Percentiles rank a stretch among this genome's conserved stretches.
These are phyloP conservation scores for Ogataea henricii DNA, from an alignment of 805 yeast species.

Conservation along the genomic window DNA sequence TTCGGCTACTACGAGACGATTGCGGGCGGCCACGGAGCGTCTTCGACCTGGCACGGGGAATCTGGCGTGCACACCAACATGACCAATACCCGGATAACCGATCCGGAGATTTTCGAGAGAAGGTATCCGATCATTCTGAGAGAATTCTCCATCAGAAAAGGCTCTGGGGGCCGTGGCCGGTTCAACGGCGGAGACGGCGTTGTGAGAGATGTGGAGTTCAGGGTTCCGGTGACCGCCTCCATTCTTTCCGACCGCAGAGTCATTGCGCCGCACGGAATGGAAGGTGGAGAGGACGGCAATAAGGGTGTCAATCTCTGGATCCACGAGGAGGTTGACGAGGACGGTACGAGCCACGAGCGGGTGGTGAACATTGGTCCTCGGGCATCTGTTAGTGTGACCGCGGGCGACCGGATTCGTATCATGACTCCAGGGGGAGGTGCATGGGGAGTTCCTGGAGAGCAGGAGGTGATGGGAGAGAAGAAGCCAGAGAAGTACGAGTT, in stretches of 20 bases:
- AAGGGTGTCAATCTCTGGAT: slow-evolving; percentile 69
- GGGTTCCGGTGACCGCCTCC: slow-evolving; percentile 70
- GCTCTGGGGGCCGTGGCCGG: slow-evolving; percentile 81
- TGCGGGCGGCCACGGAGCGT: slow-evolving; percentile 95
- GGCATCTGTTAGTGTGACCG: slow-evolving; percentile 61
- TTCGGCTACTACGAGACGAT: slow-evolving; percentile 94
- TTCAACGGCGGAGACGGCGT: slow-evolving; percentile 85
- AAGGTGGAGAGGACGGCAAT: slow-evolving; percentile 77
- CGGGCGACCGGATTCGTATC: slow-evolving; percentile 69
- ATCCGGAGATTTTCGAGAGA: slow-evolving; percentile 84
- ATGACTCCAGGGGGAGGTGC: slow-evolving; percentile 90
- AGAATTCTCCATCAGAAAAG: slow-evolving; percentile 66
- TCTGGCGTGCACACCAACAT: slow-evolving; percentile 92
- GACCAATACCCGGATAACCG: slow-evolving; percentile 93
- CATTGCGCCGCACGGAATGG: slow-evolving; percentile 80
- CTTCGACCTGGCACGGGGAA: slow-evolving; percentile 79
- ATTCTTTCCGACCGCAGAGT: slow-evolving; percentile 86
- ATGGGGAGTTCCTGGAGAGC: no score
- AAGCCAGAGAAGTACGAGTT: not conserved
- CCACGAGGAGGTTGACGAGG: slow-evolving; percentile 29
- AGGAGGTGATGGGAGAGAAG: no score
- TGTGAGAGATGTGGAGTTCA: slow-evolving; percentile 79
- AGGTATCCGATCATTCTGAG: slow-evolving; percentile 81
- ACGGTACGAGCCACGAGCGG: no score
- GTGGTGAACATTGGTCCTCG: slow-evolving; percentile 58